Evolutionary conservation across 129 eudicot species (phyloP).

Genomic region (Deinandra increscens): DNA sequence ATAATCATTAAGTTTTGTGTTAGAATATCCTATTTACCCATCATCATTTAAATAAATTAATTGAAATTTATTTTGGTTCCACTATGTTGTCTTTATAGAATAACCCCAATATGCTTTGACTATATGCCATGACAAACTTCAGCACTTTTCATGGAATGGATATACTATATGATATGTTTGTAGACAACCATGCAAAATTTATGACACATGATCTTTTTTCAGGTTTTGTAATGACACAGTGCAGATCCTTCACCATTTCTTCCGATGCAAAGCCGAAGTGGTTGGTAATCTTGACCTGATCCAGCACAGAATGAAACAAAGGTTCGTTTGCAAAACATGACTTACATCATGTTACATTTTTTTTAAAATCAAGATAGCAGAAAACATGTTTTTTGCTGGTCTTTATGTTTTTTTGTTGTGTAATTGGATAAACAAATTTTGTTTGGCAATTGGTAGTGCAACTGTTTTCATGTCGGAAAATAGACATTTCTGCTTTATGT

Average conservation of each 20-base stretch:
- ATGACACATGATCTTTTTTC: neutral
- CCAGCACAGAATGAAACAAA: slow-evolving; percentile 6
- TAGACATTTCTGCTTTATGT: slow-evolving; percentile 4
- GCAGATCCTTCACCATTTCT: neutral
- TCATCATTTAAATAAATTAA: neutral
- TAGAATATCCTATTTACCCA: neutral
- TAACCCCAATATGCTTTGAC: neutral
- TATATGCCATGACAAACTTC: slow-evolving; percentile 7
- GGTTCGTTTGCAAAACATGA: slow-evolving; percentile 2
- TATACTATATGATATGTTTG: neutral
- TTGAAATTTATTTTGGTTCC: neutral
- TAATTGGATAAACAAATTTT: slow-evolving; percentile 23
- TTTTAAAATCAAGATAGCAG: neutral
- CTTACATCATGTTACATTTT: slow-evolving; percentile 1
- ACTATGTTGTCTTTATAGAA: neutral
- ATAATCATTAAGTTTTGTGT: too few relatives aligned
- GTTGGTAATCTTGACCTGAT: neutral
- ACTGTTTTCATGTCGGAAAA: slow-evolving; percentile 17
- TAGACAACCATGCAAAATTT: neutral
- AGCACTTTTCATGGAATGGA: neutral
- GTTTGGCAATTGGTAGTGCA: neutral
- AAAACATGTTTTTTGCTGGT: neutral
- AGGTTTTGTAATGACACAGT: slow-evolving; percentile 5
- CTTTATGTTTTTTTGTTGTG: neutral
- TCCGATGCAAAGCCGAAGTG: neutral